Percentiles rank a stretch among this genome's conserved stretches.
phyloP scores from a whole-genome alignment of 192 early-diverging fungal genomes.

The Podila clonocystis region DNA sequence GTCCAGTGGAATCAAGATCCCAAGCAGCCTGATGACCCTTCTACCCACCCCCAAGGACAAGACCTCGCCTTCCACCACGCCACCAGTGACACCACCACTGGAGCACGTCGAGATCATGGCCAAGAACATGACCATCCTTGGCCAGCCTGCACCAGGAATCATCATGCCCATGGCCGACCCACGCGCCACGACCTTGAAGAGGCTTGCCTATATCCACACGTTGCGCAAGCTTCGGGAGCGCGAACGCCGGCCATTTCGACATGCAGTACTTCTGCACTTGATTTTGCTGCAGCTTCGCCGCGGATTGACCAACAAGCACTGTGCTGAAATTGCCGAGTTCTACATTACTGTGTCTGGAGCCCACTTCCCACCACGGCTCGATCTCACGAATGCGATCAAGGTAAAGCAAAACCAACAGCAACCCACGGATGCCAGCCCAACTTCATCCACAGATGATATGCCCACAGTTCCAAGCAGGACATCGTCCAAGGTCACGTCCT shows the following conservation, averaged over 20 bases:
- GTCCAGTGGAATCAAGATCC: slow-evolving; percentile 26
- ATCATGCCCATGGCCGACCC: slow-evolving; percentile 11
- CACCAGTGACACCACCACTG: slow-evolving; percentile 14
- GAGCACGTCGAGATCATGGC: neutral
- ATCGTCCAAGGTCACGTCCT: neutral
- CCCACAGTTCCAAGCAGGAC: neutral
- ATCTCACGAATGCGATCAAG: slow-evolving; percentile 9
- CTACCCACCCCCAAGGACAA: slow-evolving; percentile 9
- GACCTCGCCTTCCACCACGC: neutral
- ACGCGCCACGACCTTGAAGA: slow-evolving; percentile 24
- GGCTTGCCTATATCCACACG: slow-evolving; percentile 28
- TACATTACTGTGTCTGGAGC: slow-evolving; percentile 24
- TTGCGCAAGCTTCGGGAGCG: slow-evolving; percentile 27
- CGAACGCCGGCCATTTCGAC: slow-evolving; percentile 24
- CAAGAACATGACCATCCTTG: neutral
- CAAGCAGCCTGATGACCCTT: slow-evolving; percentile 26
- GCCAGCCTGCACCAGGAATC: neutral
- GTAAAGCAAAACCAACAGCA: neutral
- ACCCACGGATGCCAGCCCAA: neutral
- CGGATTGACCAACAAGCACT: slow-evolving; percentile 21
- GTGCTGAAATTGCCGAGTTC: slow-evolving; percentile 39
- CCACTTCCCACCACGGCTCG: slow-evolving; percentile 21
- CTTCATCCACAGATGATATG: neutral
- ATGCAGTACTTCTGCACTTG: slow-evolving; percentile 25
- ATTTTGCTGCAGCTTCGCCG: slow-evolving; percentile 23